Evolutionary conservation across 2,329 filamentous ascomycete genomes (phyloP), one percentile per base, ranked within the genome.

Genomic region (Stagonosporopsis tanaceti): DNA sequence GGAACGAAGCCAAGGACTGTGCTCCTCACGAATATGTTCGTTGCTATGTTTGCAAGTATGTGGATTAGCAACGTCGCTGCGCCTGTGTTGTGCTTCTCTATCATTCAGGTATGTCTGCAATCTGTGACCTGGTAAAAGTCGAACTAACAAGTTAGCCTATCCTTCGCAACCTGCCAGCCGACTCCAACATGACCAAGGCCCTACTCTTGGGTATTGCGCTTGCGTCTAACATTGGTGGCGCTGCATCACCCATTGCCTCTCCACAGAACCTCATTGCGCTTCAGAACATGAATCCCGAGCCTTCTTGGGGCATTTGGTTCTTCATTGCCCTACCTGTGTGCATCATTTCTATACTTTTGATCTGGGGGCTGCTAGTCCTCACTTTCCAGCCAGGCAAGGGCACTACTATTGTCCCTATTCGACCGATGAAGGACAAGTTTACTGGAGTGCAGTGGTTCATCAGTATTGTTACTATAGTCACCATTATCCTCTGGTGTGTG

Each of bases 1-100:
- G 95, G 95, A 6, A 97, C 95, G 3, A 90, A 89, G 68, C 95
- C 95, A 9, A 85, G 89, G 53, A 94, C 91, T 2, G 95, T 99
- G 3, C 83, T 99, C 4, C 79, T 99, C n/a, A 95, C 94, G 51
- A 97, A 94, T 79, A 99, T 99, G 95, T 93, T 97, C 68, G 95
- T 99, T 39, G 93, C 94, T 53, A 96, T 95, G 71, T 96, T 99
- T 75, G 90, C 96, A 8, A 97, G 93, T 68, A 99, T 99, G 95
- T 92, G 96, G 83, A 98, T 99, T 71, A 97, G 93, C 79, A 99
- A 99, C 67, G 96, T 99, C 27, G 95, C 95, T 1, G 94, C 96
- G 1, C 95, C 95, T 0, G 95, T 99, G 9, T 84, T 99, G 35
- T 99, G 95, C 81, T 98, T 96, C 77, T 96, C 93, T 20, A 97